Base-by-base conservation (phyloP, 495 filamentous ascomycete species). In the Penicillium egyptiacum region DNA sequence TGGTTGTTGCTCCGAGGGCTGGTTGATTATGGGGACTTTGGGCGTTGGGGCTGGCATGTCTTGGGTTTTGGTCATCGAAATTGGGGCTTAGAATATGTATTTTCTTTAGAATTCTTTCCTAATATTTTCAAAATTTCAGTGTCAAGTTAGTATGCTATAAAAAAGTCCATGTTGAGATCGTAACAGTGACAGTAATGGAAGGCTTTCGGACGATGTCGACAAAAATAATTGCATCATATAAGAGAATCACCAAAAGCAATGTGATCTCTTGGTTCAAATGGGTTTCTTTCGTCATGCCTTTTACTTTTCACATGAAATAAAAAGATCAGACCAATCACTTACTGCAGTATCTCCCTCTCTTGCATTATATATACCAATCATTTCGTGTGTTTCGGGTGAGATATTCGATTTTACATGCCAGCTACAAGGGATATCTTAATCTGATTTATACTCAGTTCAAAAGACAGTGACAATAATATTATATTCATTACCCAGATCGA, bases 131-230 rank as follows among this genome's bases (percentile, higher is more conserved):
- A 31, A 12, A 19, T 14, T 17, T 30, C 11, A 31, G 1, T 19
- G n/a, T 6, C 6, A 7, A 23, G 46, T 57, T 50, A 41, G 25
- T 23, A 14, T n/a, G 23, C n/a, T 28, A 17, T 42, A 11, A 9
- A 5, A 26, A 7, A 25, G 10, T 2, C n/a, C 25, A 44, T 31
- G 19, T 14, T 16, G 35, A 30, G 4, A 11, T 23, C 20, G 26
- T 44, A 41, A n/a, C 17, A 7, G 19, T 30, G 19, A 31, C 25
- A 20, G 26, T 30, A 28, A 25, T 9, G n/a, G 12, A 44, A 28
- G 39, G 47, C 41, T 45, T 56, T 66, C 63, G 48, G 63, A 61
- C 51, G 61, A 63, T 64, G 64, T 66, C 60, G 60, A 59, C 57
- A 63, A 42, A 23, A 52, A 53, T 45, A 11, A 2, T 40, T 58